These are phyloP conservation scores for Pseudopyrenochaeta lycopersici DNA, from an alignment of 2,329 filamentous ascomycete genomes.

Conservation along the genomic window DNA sequence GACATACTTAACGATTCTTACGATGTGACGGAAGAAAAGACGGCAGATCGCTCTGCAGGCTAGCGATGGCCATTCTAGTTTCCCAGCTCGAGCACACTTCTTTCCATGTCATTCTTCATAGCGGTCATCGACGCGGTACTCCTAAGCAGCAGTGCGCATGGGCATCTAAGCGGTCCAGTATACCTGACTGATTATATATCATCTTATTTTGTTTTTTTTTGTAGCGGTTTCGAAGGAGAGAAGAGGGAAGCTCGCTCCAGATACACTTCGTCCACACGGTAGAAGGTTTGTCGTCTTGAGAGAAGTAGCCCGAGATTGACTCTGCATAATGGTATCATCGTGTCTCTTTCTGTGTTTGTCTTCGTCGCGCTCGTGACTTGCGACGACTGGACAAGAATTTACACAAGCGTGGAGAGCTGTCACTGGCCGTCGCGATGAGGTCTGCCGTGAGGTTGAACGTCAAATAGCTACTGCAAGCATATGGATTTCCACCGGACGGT, in stretches of 20 bases:
- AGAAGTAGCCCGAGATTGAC: slow-evolving; percentile 5
- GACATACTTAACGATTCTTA: slow-evolving; percentile 62
- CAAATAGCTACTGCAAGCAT: too few relatives aligned
- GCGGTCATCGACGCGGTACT: slow-evolving; percentile 24
- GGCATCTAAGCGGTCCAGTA: too few relatives aligned
- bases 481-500: too few relatives aligned
- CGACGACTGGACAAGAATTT: neutral
- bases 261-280: slow-evolving; percentile 6
- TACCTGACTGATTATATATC: too few relatives aligned
- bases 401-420: neutral
- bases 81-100: slow-evolving; percentile 45
- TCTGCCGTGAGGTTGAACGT: too few relatives aligned
- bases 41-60: slow-evolving; percentile 55
- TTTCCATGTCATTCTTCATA: slow-evolving; percentile 28
- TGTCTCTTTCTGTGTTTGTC: slow-evolving; percentile 7
- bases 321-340: slow-evolving; percentile 7
- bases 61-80: slow-evolving; percentile 59
- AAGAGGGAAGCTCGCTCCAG: slow-evolving; percentile 7
- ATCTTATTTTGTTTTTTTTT: slow-evolving; percentile 19
- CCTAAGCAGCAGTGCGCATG: slow-evolving; percentile 15
- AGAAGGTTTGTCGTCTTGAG: slow-evolving; percentile 10
- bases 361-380: slow-evolving; percentile 16
- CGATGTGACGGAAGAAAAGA: slow-evolving; percentile 62
- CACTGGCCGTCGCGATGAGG: too few relatives aligned
- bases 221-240: slow-evolving; percentile 10